Evolutionary conservation across 2,329 filamentous ascomycete genomes (phyloP).

Genomic region (Pseudocercospora macadamiae): DNA sequence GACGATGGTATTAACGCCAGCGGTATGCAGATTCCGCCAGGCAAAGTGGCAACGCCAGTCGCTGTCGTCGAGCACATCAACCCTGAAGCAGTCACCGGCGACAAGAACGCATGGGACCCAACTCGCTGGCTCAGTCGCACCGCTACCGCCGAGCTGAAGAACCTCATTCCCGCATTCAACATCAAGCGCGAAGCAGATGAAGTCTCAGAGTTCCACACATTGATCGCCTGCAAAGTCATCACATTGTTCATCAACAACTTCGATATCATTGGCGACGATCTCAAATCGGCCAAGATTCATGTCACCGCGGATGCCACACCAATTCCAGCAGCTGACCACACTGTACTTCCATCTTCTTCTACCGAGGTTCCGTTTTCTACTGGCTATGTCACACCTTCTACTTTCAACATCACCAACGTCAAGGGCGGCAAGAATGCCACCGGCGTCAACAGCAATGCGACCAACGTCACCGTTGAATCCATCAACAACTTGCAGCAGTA

Average conservation of each 20-base stretch:
- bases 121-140: conserved; percentile 9
- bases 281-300: neutral
- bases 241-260: conserved; percentile 2
- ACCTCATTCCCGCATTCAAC: conserved; percentile 16
- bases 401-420: neutral
- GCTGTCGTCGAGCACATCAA: conserved; percentile 3
- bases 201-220: conserved; percentile 8
- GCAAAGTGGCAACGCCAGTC: neutral
- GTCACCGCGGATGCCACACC: too few species aligned
- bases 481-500: conserved; percentile 15
- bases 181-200: conserved; percentile 4
- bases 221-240: conserved; percentile 14
- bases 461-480: neutral
- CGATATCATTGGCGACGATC: neutral
- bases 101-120: conserved; percentile 12
- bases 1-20: neutral
- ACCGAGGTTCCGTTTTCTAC: too few species aligned
- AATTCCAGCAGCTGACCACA: too few species aligned
- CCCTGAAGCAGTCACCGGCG: conserved; percentile 9
- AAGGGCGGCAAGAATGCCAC: neutral
- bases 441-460: neutral
- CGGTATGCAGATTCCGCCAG: neutral
- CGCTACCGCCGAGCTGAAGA: conserved; percentile 7
- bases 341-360: too few species aligned
- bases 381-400: too few species aligned